These are phyloP conservation scores for Solanum chacoense DNA, from an alignment of 305 asterid genomes.

Conservation along the genomic window DNA sequence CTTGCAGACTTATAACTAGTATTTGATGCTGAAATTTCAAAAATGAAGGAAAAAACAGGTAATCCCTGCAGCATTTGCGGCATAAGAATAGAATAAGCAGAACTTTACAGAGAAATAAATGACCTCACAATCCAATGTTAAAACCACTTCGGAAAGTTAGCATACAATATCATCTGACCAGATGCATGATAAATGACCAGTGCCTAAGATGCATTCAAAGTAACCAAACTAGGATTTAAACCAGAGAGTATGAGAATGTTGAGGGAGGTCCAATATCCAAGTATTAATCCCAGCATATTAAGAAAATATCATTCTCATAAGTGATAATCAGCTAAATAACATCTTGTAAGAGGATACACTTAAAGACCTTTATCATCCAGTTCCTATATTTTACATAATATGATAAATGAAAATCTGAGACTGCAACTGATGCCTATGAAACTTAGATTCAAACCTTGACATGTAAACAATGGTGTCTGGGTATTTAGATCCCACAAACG, in stretches of 20 bases:
- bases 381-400: not conserved
- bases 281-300: not conserved
- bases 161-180: not conserved
- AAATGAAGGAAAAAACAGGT: not conserved
- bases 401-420: not conserved
- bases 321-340: not conserved
- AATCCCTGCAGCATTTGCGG: not conserved
- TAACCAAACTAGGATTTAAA: not conserved
- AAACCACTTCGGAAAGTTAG: not conserved
- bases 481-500: constrained; percentile 93
- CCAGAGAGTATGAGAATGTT: not conserved
- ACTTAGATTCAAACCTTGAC: constrained; percentile 47
- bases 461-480: constrained; percentile 84
- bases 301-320: not conserved
- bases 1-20: not conserved
- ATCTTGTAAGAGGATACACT: not conserved
- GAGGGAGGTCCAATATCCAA: not conserved
- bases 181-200: not conserved
- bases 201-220: not conserved
- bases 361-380: not conserved
- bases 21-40: not conserved
- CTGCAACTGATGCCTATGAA: not conserved
- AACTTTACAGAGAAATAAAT: not conserved
- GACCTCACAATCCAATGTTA: not conserved
- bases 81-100: not conserved